A percentile compares a stretch with the other conserved stretches of the same genome.
Evolutionary conservation across 768 basidiomycete genomes (phyloP).

Genomic region (Lactarius pseudohatsudake): DNA sequence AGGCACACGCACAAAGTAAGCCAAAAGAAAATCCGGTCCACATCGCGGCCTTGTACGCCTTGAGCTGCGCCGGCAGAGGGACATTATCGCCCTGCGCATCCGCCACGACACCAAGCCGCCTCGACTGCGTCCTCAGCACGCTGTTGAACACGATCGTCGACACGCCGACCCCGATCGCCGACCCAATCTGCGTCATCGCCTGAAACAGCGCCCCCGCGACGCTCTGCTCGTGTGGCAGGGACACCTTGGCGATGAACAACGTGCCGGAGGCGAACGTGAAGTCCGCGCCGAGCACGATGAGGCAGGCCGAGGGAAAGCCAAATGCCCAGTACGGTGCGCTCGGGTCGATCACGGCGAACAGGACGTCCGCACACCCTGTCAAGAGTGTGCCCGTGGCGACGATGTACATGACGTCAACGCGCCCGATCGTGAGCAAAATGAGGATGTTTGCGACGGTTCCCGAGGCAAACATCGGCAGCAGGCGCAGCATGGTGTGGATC

Average conservation of each 20-base stretch:
- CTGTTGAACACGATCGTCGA: conserved; percentile 70
- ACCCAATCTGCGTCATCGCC: conserved; percentile 77
- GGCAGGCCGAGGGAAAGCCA: conserved; percentile 64
- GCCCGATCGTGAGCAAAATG: conserved; percentile 58
- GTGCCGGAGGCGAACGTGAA: conserved; percentile 75
- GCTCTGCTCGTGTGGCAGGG: conserved; percentile 68
- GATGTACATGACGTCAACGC: conserved; percentile 55
- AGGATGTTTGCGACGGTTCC: conserved; percentile 65
- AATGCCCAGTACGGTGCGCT: conserved; percentile 67
- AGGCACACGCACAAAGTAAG: conserved; percentile 46
- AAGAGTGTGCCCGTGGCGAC: conserved; percentile 54
- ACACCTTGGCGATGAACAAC: conserved; percentile 69
- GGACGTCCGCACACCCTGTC: conserved; percentile 52
- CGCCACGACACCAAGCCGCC: conserved; percentile 36
- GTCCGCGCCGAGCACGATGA: conserved; percentile 74
- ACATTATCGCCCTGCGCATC: conserved; percentile 35
- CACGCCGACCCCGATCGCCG: conserved; percentile 69
- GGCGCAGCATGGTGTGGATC: conserved; percentile 59
- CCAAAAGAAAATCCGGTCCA: conserved; percentile 67
- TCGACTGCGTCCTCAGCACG: conserved; percentile 40
- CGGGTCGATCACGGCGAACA: conserved; percentile 68
- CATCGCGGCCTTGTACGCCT: conserved; percentile 61
- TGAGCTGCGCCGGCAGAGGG: conserved; percentile 42
- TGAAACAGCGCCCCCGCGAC: conserved; percentile 75
- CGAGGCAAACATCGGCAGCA: conserved; percentile 71